phyloP scores from a whole-genome alignment of 768 basidiomycete genomes.

The Suillus spraguei region DNA sequence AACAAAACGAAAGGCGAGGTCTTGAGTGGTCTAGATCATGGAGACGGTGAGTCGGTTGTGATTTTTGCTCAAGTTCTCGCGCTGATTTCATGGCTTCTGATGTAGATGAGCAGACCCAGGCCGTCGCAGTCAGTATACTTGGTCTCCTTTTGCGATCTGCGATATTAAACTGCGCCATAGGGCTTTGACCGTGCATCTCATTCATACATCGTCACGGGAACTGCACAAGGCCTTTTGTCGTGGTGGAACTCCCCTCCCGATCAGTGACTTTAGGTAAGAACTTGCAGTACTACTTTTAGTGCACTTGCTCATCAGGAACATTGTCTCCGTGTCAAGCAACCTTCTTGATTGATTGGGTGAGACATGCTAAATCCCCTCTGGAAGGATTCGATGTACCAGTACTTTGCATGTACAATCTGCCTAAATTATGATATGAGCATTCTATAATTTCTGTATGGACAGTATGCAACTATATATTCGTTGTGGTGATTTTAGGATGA shows the following conservation, averaged over 20 bases:
- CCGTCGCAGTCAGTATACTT: conserved; percentile 35
- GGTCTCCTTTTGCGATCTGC: conserved; percentile 6
- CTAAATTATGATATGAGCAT: conserved; percentile 27
- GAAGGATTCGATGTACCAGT: conserved; percentile 35
- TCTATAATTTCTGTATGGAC: conserved; percentile 31
- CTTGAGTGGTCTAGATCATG: conserved; percentile 63
- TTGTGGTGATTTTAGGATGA: conserved; percentile 7
- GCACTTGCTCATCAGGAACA: conserved; percentile 4
- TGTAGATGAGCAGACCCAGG: conserved; percentile 35
- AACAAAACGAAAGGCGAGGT: conserved; percentile 54
- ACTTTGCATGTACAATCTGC: conserved; percentile 22
- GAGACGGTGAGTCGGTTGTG: conserved; percentile 46
- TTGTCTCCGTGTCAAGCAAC: conserved; percentile 7
- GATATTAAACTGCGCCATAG: conserved; percentile 36
- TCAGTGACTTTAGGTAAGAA: conserved; percentile 6
- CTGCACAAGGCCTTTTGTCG: conserved; percentile 51
- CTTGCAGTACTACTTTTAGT: not conserved
- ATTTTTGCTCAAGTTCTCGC: not conserved
- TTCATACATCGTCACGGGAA: conserved; percentile 55
- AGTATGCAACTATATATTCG: conserved; percentile 13
- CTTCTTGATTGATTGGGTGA: conserved; percentile 10
- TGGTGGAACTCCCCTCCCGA: conserved; percentile 53
- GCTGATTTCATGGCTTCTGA: conserved; percentile 15
- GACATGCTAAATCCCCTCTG: conserved; percentile 12
- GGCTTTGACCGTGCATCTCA: conserved; percentile 46